Base-by-base conservation (phyloP, 768 basidiomycete species). In the Rhodotorula kratochvilovae region DNA sequence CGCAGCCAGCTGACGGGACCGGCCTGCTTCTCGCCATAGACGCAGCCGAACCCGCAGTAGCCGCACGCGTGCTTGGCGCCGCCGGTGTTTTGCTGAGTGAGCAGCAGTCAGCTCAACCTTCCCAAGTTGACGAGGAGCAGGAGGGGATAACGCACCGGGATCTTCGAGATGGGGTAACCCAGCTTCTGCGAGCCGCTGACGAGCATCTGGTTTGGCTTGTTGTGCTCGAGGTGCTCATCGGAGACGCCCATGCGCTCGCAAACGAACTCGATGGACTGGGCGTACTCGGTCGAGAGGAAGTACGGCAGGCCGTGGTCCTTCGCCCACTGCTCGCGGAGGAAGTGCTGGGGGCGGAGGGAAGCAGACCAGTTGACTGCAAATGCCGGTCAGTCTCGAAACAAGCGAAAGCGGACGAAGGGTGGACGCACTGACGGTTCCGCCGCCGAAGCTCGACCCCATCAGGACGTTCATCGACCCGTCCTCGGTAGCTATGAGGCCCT, bases 311-410 rank as follows among this genome's bases (percentile, higher is more conserved):
- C 69, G 54, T 76, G 74, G 31, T 75, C 58, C 67, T 76, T 76
- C 17, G 79, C 76, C 79, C 79, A 80, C 45, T 77, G 74, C 42
- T 77, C 73, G 53, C 79, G 71, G 21, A 80, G 72, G 54, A 76
- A 74, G 35, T 76, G 75, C 31, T 77, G 76, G 6, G 79, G 78
- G 56, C 73, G 66, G 27, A 80, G 69, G 12, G 72, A 74, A 5
- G 75, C 78, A 25, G 72, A 74, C 79, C 79, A 80, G 66, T 80
- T 80, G 66, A 80, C 74, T 69, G 59, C 10, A 6, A 13, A 53
- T 10, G 13, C 13, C 5, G 27, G n/a, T 53, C n/a, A 16, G n/a
- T 1, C 4, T 5, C 13, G 10, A 29, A 31, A 8, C 16, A 23
- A 50, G 27, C 5, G 57, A 29, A 13, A 1, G 35, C 31, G 2